phyloP scores from a whole-genome alignment of 2,329 filamentous ascomycete species.

The Cercospora beticola region DNA sequence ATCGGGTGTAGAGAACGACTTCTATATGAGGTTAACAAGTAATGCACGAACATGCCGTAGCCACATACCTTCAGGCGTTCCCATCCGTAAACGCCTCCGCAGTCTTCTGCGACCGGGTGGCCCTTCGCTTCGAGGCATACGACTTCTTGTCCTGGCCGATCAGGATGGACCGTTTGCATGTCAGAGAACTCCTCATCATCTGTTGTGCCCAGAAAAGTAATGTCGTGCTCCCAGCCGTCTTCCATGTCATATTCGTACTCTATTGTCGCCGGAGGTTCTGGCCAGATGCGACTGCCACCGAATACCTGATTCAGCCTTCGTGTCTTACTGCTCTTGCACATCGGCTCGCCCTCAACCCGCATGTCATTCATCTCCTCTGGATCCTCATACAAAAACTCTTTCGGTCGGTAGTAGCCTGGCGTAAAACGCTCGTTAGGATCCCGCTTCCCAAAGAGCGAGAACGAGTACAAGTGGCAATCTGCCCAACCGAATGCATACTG shows the following conservation, averaged over 20 bases:
- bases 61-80: not conserved
- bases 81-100: not conserved
- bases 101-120: not conserved
- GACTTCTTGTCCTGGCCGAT: not conserved
- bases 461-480: not conserved
- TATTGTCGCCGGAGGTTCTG: not conserved
- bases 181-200: not conserved
- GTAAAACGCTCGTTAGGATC: not conserved
- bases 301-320: not conserved
- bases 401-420: not conserved
- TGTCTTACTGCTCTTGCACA: not conserved
- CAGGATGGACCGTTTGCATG: not conserved
- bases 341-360: not conserved
- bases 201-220: not conserved
- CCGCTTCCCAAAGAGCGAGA: not conserved
- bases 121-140: not conserved
- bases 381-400: not conserved
- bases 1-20: not conserved
- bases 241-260: not conserved
- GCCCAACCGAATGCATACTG: not conserved
- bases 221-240: slow-evolving; percentile 1
- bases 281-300: not conserved
- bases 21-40: not conserved
- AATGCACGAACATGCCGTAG: not conserved
- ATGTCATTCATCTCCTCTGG: not conserved